Evolutionary conservation across 352 stramenopile genomes (phyloP).

Genomic region (Globisporangium irregulare): DNA sequence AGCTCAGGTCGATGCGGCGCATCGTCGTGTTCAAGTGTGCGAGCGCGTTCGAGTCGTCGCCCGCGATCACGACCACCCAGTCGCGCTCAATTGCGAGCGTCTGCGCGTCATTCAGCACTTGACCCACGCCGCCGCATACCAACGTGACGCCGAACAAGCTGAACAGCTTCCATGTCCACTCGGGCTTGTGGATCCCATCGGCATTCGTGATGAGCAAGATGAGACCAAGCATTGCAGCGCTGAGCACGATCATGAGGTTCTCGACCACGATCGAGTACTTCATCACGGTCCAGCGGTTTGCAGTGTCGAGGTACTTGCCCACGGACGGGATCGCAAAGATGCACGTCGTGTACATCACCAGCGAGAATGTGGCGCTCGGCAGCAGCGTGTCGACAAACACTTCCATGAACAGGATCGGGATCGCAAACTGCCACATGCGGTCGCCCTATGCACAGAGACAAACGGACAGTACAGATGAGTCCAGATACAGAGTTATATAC

Average conservation of each 20-base stretch:
- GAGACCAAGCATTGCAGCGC: conserved; percentile 48
- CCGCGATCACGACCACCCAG: conserved; percentile 84
- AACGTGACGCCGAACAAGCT: conserved; percentile 50
- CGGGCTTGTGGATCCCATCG: conserved; percentile 47
- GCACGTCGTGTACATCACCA: conserved; percentile 72
- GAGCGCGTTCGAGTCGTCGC: conserved; percentile 40
- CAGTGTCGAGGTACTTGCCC: conserved; percentile 55
- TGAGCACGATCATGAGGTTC: conserved; percentile 76
- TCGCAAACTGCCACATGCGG: conserved; percentile 78
- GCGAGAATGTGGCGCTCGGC: conserved; percentile 67
- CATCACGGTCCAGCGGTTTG: conserved; percentile 69
- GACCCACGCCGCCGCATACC: conserved; percentile 63
- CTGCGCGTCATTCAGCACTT: conserved; percentile 75
- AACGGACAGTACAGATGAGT: background rate
- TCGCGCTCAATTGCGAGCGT: conserved; percentile 81
- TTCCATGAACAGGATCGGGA: conserved; percentile 84
- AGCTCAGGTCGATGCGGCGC: conserved; percentile 78
- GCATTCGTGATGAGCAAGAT: conserved; percentile 69
- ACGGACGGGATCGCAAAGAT: conserved; percentile 70
- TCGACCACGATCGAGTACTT: conserved; percentile 70
- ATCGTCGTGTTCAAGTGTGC: conserved; percentile 74
- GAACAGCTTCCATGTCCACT: conserved; percentile 47
- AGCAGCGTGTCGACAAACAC: conserved; percentile 81
- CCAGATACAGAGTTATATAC: background rate
- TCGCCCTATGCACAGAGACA: conserved; percentile 41